phyloP scores from a whole-genome alignment of 2,329 filamentous ascomycete genomes.

The Ceratocystis smalleyi region DNA sequence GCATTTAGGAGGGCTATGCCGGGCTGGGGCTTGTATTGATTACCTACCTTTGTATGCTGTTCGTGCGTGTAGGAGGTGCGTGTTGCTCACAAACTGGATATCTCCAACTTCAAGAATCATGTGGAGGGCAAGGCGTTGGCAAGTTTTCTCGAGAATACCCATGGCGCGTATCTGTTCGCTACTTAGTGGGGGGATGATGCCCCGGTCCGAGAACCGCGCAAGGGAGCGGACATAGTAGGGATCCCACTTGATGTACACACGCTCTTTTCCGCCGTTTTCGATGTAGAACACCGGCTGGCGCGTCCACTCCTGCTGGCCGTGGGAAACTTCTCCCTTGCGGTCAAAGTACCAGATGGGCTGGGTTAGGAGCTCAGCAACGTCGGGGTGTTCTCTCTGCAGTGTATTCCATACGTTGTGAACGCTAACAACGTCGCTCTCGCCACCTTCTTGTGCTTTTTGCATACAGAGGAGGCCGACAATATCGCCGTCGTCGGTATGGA shows the following conservation, averaged over 20 bases:
- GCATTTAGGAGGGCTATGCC: background rate
- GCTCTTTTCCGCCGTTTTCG: slow-evolving; percentile 48
- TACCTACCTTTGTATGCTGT: slow-evolving; percentile 50
- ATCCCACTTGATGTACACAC: slow-evolving; percentile 59
- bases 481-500: slow-evolving; percentile 65
- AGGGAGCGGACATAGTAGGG: slow-evolving; percentile 75
- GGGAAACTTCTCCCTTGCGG: slow-evolving; percentile 67
- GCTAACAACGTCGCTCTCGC: slow-evolving; percentile 68
- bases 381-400: slow-evolving; percentile 57
- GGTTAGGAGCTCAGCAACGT: slow-evolving; percentile 60
- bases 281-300: slow-evolving; percentile 59
- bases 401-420: slow-evolving; percentile 71
- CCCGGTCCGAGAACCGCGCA: slow-evolving; percentile 54
- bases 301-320: slow-evolving; percentile 61
- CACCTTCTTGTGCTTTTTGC: slow-evolving; percentile 60
- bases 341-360: slow-evolving; percentile 84
- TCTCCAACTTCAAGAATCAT: slow-evolving; percentile 80
- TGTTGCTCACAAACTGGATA: slow-evolving; percentile 72
- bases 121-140: slow-evolving; percentile 55
- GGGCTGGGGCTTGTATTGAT: background rate
- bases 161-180: slow-evolving; percentile 54
- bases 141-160: slow-evolving; percentile 48
- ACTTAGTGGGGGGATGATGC: slow-evolving; percentile 58
- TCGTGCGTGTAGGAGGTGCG: slow-evolving; percentile 64
- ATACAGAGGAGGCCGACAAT: slow-evolving; percentile 74